These are phyloP conservation scores for Hyparrhenia diplandra DNA, from an alignment of 176 grass and related monocot genomes.

Conservation along the genomic window DNA sequence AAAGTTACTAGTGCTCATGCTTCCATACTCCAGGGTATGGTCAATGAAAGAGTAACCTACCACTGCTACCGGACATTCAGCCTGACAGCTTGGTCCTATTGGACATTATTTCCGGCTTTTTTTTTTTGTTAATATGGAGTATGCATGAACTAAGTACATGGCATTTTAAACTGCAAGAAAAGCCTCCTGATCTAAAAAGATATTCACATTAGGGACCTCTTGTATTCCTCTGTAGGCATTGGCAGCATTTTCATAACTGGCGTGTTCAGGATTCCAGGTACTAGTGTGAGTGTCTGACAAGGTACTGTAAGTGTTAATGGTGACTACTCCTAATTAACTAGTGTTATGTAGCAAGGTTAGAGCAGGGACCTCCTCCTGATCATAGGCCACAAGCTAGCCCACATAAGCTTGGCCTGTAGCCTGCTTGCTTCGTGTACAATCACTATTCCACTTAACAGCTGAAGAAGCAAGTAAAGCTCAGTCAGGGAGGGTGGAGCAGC, in stretches of 20 bases:
- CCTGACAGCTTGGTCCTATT: too few species aligned
- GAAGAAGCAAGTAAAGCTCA: conserved; percentile 21
- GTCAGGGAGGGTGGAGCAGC: neutral
- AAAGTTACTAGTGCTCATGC: too few species aligned
- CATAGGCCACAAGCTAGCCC: neutral
- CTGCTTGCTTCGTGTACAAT: neutral
- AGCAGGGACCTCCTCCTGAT: conserved; percentile 22
- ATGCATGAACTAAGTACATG: too few species aligned
- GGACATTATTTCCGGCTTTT: too few species aligned
- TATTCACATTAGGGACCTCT: neutral
- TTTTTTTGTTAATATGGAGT: too few species aligned
- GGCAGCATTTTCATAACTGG: neutral
- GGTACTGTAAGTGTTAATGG: neutral
- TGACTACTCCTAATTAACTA: neutral
- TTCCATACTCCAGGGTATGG: too few species aligned
- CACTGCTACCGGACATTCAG: too few species aligned
- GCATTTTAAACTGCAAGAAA: too few species aligned
- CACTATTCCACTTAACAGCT: neutral
- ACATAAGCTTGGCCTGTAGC: neutral
- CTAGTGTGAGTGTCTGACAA: neutral
- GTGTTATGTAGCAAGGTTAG: conserved; percentile 10
- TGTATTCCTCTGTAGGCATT: too few species aligned
- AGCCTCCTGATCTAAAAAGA: too few species aligned
- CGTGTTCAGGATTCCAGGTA: neutral
- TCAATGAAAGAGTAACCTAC: too few species aligned